Percentiles rank a stretch among this genome's conserved stretches.
Evolutionary conservation across 805 yeast species (phyloP).

Genomic region (Saccharomycopsis capsularis): DNA sequence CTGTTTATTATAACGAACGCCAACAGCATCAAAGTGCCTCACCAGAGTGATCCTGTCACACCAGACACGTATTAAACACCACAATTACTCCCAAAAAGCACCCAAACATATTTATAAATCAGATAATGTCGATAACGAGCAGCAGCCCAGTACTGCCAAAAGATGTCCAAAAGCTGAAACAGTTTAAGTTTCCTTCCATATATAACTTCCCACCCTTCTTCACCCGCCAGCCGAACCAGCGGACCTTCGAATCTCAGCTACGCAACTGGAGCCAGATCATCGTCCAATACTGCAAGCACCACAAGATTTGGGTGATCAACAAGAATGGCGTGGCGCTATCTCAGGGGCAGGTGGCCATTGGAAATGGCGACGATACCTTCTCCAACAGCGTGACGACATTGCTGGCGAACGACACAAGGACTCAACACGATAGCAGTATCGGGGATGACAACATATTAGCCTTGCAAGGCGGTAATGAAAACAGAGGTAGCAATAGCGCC

Average conservation of each 20-base stretch:
- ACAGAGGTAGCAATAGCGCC: slow-evolving; percentile 1
- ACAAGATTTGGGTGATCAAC: slow-evolving; percentile 49
- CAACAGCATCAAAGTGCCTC: no score
- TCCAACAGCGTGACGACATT: not conserved
- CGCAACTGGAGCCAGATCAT: slow-evolving; percentile 71
- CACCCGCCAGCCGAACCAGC: slow-evolving; percentile 80
- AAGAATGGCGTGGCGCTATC: slow-evolving; percentile 30
- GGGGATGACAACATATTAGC: slow-evolving; percentile 28
- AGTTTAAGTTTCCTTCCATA: slow-evolving; percentile 41
- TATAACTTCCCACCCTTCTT: slow-evolving; percentile 85
- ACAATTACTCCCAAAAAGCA: no score
- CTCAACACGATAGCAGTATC: slow-evolving; percentile 29
- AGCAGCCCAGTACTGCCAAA: no score
- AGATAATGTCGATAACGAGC: no score
- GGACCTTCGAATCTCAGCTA: slow-evolving; percentile 70
- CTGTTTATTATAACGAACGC: no score
- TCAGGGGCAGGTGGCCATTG: slow-evolving; percentile 20
- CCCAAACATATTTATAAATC: no score
- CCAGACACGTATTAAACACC: no score
- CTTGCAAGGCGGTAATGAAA: slow-evolving; percentile 17
- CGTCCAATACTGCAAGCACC: slow-evolving; percentile 49
- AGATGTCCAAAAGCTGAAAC: no score
- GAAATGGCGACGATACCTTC: slow-evolving; percentile 22
- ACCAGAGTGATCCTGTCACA: no score
- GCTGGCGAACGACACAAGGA: slow-evolving; percentile 22